Evolutionary conservation across 495 filamentous ascomycete genomes (phyloP), one percentile per base, ranked within the genome.

Genomic region (Neurospora hispaniola): DNA sequence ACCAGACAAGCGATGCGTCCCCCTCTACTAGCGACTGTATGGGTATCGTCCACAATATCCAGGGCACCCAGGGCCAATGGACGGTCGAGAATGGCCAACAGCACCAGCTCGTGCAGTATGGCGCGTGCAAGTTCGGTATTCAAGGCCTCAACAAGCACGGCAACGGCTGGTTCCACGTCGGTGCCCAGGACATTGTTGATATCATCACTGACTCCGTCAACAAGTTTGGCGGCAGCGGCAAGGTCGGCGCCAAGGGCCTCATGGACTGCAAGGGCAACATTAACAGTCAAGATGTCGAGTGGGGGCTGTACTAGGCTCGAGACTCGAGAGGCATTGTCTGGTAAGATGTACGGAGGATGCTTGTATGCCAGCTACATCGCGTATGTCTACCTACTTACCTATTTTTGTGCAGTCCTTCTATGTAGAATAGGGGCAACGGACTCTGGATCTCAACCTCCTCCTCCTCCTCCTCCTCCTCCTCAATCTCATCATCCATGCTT

Each of bases 41-140:
- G 59, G 38, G 69, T 11, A 81, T 83, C 71, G 73, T 81, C 42
- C 73, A 71, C 20, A 84, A 82, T 70, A 80, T 83, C 72, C 54
- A 80, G 73, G 77, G 75, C 70, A 72, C 48, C 0, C 20, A 39
- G 39, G 73, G 73, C 43, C 27, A 44, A 39, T 74, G 70, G 70
- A 23, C 39, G 38, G 41, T 54, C 27, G 69, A 59, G 39, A 43
- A 43, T 39, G 73, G 42, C 62, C 2, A 18, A 8, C 75, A 76
- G 42, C 73, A 74, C 69, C 44, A 76, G 68, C 42, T 76, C 44
- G 69, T 71, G 43, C 39, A 54, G 69, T 75, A 16, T 43, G 73
- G 71, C 42, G 41, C 8, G 35, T 76, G 75, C 69, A 44, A 71
- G 11, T 76, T 75, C 43, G 75, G 73, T 46, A 66, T 76, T 20